Conservation (phyloP, 2,329 filamentous ascomycete genomes). For the Colletotrichum sp. region DNA sequence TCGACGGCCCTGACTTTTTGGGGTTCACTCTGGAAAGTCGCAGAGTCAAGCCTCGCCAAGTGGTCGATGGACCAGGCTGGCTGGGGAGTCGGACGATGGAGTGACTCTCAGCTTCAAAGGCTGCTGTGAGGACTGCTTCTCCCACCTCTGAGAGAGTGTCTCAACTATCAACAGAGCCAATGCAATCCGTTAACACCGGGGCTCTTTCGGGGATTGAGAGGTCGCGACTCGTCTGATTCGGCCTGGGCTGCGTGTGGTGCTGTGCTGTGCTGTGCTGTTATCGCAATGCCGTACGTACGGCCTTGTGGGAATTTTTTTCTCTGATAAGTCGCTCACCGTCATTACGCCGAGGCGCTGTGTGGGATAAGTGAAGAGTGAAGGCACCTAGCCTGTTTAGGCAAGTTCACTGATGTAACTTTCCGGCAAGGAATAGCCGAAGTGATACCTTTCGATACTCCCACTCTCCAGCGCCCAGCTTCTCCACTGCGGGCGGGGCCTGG, state of each 20-base stretch:
- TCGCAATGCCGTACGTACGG: not conserved
- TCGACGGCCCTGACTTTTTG: not conserved
- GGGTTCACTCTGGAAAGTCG: not conserved
- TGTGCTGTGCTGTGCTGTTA: not conserved
- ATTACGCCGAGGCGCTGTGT: not conserved
- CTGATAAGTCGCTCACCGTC: constrained; percentile 5
- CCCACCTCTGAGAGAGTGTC: not conserved
- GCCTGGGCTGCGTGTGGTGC: not conserved
- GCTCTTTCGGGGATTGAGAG: not conserved
- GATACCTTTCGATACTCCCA: not conserved
- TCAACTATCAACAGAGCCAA: not conserved
- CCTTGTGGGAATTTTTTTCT: constrained; percentile 2
- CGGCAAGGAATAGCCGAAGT: not conserved
- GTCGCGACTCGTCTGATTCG: not conserved
- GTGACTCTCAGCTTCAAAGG: not conserved
- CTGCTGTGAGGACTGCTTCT: not conserved
- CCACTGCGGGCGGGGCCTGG: not conserved
- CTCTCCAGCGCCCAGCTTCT: not conserved
- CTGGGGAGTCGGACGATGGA: not conserved
- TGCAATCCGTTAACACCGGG: not conserved
- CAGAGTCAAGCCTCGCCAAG: not conserved
- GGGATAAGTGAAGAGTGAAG: not conserved
- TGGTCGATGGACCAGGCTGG: not conserved
- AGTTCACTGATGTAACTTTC: not conserved
- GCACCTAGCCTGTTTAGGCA: not conserved